Base-by-base conservation (phyloP, 139 green algal species). In the Chlorella sp. region DNA sequence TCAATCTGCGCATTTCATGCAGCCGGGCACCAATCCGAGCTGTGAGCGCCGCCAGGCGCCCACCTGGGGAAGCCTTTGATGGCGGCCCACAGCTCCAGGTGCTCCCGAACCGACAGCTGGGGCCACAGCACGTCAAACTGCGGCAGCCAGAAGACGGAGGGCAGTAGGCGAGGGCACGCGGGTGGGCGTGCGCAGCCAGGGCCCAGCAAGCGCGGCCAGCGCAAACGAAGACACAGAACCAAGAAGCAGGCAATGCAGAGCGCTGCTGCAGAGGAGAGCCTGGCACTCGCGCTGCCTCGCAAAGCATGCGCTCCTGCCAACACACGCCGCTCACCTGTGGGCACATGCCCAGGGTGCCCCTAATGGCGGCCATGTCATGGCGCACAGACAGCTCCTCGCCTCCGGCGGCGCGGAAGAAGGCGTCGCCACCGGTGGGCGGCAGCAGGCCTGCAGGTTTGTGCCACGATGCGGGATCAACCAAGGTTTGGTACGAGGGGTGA, bases 81-180 rank as follows among this genome's bases (percentile, higher is more conserved):
- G 40, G 89, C 88, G 1, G 82, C 88, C 70, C 93, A 95, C 79
- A 98, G 88, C 77, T 87, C 70, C 88, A 98, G 90, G 88, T 98
- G 95, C 91, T 98, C 94, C 34, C 69, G 44, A 43, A 95, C 95
- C 0, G 91, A 95, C n/a, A 98, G 88, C 46, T 94, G 87, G 1
- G 93, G 93, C 94, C 94, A 97, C 86, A 97, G 91, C 34, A 98
- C 92, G 85, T 98, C 95, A 82, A 95, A 96, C 90, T 98, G 51
- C 51, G 51, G 51, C 51, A 16, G 51, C 8, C 46, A 11, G 51
- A 16, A 60, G 51, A 11, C 51, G 14, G 51, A 3, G 24, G 24
- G 51, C 51, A 19, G 24, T 16, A 60, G 51, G 11, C 11, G 51
- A 60, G 51, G 51, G 11, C 11, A 11, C 11, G 46, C n/a, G n/a